Conservation (phyloP, 345 rosid species). For the Trapa bicornis region DNA sequence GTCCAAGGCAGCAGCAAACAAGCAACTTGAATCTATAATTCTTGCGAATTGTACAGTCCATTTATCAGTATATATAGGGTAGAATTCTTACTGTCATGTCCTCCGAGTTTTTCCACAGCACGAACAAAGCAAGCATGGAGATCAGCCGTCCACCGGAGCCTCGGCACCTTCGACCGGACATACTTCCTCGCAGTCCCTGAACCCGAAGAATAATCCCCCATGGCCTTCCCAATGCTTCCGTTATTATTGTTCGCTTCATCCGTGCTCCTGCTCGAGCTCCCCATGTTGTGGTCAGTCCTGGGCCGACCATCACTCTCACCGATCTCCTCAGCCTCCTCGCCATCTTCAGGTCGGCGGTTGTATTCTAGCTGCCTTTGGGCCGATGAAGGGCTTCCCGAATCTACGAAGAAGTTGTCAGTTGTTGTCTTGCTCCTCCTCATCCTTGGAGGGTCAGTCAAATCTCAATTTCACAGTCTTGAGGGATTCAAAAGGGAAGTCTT, state of each 20-base stretch:
- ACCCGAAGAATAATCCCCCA: background rate
- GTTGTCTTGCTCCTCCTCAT: too few species aligned
- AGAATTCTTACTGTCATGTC: conserved; percentile 39
- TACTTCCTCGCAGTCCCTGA: conserved; percentile 42
- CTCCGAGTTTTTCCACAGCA: conserved; percentile 73
- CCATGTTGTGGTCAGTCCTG: conserved; percentile 6
- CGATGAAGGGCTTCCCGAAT: conserved; percentile 20
- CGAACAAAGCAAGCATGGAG: conserved; percentile 66
- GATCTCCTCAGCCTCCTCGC: conserved; percentile 11
- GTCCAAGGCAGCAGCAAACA: too few species aligned
- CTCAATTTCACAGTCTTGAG: background rate
- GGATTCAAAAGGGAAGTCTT: too few species aligned
- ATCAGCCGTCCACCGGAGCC: conserved; percentile 73
- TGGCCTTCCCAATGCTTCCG: background rate
- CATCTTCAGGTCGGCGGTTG: conserved; percentile 12
- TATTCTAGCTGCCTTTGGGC: conserved; percentile 15
- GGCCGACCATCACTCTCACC: background rate
- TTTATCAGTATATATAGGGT: background rate
- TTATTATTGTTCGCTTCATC: conserved; percentile 27
- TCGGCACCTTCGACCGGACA: conserved; percentile 61
- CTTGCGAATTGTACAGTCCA: background rate
- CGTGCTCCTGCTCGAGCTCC: conserved; percentile 44
- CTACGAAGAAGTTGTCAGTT: background rate
- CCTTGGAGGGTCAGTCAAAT: too few species aligned
- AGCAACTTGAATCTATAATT: background rate